Evolutionary conservation across 768 basidiomycete species (phyloP), one percentile per base, ranked within the genome.

Genomic region (Tephrocybe sp.): DNA sequence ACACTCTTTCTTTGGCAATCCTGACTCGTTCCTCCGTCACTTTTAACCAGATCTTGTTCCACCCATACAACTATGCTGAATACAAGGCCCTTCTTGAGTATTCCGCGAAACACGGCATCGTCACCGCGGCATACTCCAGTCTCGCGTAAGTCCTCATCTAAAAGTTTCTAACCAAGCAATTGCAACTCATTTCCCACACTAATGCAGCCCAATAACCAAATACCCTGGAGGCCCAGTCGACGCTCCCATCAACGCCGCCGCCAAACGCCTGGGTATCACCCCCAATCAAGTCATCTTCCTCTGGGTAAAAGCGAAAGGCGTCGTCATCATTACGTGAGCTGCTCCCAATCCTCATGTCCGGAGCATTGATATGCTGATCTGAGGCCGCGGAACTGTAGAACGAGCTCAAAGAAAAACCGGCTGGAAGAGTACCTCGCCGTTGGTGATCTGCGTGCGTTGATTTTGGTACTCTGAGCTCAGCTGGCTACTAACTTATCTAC

Each of bases 241-340:
- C 60, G 65, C 64, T 6, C 73, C 78, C 2, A 65, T 90, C 8
- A 58, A 70, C 12, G 72, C 72, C 14, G 78, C 79, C 12, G 85
- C 85, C 0, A 66, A 71, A 34, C 70, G 80, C 11, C 66, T 83
- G 5, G 74, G 77, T 6, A 78, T 78, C n/a, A 77, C 78, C 3
- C 72, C 82, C 0, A 78, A 77, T 1, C 89, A 91, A 58, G 80
- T 88, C 32, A 67, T 90, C 19, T 77, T 90, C 45, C 67, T 77
- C 1, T 91, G 89, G 88, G 81, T 81, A 1, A 77, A 73, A 58
- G 74, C 76, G 26, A 90, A 91, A 62, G 82, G 82, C 26, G 79
- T 73, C 1, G 78, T 82, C 5, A 78, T 87, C 44, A 83, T 88
- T 53, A 89, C 86, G 83, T 83, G 62, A 45, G 77, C 67, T 31